A percentile compares a stretch with the other conserved stretches of the same genome.
phyloP scores from a whole-genome alignment of 371 early-diverging fungal genomes.

The Lichtheimia ramosa region DNA sequence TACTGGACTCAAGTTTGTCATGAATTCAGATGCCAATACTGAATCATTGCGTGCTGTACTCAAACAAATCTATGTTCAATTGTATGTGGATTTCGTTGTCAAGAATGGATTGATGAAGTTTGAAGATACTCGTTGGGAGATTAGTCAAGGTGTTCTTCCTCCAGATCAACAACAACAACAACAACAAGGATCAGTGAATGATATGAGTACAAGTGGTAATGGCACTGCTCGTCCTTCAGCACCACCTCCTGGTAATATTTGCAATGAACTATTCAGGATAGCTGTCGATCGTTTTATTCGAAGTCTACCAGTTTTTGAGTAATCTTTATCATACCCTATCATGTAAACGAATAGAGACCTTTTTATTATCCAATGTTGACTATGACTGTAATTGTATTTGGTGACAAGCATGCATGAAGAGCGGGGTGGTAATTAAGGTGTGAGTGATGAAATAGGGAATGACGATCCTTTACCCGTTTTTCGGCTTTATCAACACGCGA shows the following conservation, averaged over 20 bases:
- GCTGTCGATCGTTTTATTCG: slow-evolving; percentile 70
- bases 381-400: too few species aligned
- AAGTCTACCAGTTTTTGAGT: slow-evolving; percentile 59
- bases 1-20: slow-evolving; percentile 84
- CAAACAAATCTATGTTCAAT: slow-evolving; percentile 78
- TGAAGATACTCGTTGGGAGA: slow-evolving; percentile 56
- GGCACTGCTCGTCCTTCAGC: slow-evolving; percentile 16
- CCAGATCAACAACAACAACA: slow-evolving; percentile 15
- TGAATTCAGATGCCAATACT: slow-evolving; percentile 79
- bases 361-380: too few species aligned
- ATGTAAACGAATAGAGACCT: too few species aligned
- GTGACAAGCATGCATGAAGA: too few species aligned
- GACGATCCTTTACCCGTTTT: background rate
- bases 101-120: slow-evolving; percentile 73
- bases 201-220: slow-evolving; percentile 9
- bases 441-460: too few species aligned
- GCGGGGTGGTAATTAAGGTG: too few species aligned
- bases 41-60: slow-evolving; percentile 69
- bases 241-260: slow-evolving; percentile 58
- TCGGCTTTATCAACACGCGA: background rate
- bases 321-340: slow-evolving; percentile 8
- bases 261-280: slow-evolving; percentile 69
- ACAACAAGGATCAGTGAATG: background rate
- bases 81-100: slow-evolving; percentile 91
- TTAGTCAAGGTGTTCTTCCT: slow-evolving; percentile 40